phyloP scores from a whole-genome alignment of 164 flowering plant genomes.

The Nelumbo lutea region DNA sequence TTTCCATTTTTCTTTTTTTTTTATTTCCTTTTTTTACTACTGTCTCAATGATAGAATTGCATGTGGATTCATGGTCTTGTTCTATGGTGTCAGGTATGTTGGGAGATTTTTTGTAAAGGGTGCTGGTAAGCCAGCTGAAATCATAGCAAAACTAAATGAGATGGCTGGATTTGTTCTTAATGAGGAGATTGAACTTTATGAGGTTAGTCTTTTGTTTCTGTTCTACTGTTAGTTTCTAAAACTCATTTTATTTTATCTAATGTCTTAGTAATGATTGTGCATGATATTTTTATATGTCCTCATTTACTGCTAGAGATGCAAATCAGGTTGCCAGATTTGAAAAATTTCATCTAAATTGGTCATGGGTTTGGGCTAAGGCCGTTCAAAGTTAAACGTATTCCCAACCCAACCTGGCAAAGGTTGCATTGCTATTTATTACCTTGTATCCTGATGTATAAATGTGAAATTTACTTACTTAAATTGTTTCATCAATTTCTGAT shows the following conservation, averaged over 20 bases:
- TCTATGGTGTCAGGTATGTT: slow-evolving; percentile 55
- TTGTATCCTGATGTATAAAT: too few relatives aligned
- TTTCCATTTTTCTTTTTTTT: background rate
- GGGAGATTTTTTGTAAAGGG: slow-evolving; percentile 88
- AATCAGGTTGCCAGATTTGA: too few relatives aligned
- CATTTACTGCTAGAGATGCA: background rate
- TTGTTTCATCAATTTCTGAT: slow-evolving; percentile 5
- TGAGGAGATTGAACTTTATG: slow-evolving; percentile 92
- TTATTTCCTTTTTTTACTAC: background rate
- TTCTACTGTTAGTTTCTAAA: background rate
- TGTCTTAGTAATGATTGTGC: too few relatives aligned
- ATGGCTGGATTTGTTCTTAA: slow-evolving; percentile 84
- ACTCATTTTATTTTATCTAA: background rate
- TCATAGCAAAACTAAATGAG: slow-evolving; percentile 65
- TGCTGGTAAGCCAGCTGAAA: slow-evolving; percentile 69
- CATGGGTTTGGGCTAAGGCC: too few relatives aligned
- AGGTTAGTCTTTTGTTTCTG: slow-evolving; percentile 43
- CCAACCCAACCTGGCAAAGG: too few relatives aligned
- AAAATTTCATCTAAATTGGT: too few relatives aligned
- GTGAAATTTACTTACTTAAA: background rate
- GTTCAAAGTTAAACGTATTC: too few relatives aligned
- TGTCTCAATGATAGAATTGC: background rate
- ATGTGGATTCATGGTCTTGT: background rate
- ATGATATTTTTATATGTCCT: background rate
- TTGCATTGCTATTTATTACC: too few relatives aligned